These are phyloP conservation scores for Globisporangium canariense DNA, from an alignment of 352 stramenopile genomes.

Conservation along the genomic window DNA sequence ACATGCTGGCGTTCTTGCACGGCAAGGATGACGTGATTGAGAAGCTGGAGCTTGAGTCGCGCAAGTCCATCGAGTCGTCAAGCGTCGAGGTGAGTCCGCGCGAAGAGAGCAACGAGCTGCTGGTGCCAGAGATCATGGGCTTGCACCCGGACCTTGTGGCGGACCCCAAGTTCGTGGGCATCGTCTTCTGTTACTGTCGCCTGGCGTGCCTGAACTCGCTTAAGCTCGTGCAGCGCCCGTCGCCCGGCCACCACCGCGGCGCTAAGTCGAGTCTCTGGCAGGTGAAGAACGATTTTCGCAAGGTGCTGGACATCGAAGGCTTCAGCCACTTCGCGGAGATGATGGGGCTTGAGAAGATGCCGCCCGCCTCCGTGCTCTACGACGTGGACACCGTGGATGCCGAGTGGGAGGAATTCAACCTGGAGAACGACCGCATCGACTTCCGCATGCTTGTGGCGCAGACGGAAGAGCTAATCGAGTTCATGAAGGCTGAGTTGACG, in stretches of 20 bases:
- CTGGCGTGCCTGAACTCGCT: constrained; percentile 81
- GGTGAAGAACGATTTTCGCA: constrained; percentile 80
- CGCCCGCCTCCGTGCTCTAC: constrained; percentile 4
- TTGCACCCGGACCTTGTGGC: constrained; percentile 70
- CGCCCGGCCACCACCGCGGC: constrained; percentile 40
- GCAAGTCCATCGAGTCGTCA: constrained; percentile 23
- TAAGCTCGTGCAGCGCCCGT: constrained; percentile 65
- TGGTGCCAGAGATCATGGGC: constrained; percentile 73
- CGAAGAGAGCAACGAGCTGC: constrained; percentile 25
- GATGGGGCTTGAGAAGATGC: constrained; percentile 59
- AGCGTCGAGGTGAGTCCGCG: neutral
- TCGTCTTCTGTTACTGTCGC: constrained; percentile 81
- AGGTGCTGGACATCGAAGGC: constrained; percentile 77
- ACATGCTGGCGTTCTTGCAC: constrained; percentile 74
- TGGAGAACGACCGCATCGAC: constrained; percentile 86
- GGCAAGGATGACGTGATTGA: constrained; percentile 71
- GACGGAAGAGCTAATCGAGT: constrained; percentile 54
- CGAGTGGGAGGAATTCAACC: constrained; percentile 85
- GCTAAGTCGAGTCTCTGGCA: constrained; percentile 77
- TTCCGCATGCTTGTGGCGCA: constrained; percentile 75
- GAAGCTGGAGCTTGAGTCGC: constrained; percentile 50
- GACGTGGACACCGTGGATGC: constrained; percentile 50
- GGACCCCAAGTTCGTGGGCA: constrained; percentile 71
- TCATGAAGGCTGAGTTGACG: constrained; percentile 61
- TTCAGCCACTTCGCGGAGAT: constrained; percentile 70